Conservation (phyloP, 2,329 filamentous ascomycete genomes). For the Exophiala bonariae region DNA sequence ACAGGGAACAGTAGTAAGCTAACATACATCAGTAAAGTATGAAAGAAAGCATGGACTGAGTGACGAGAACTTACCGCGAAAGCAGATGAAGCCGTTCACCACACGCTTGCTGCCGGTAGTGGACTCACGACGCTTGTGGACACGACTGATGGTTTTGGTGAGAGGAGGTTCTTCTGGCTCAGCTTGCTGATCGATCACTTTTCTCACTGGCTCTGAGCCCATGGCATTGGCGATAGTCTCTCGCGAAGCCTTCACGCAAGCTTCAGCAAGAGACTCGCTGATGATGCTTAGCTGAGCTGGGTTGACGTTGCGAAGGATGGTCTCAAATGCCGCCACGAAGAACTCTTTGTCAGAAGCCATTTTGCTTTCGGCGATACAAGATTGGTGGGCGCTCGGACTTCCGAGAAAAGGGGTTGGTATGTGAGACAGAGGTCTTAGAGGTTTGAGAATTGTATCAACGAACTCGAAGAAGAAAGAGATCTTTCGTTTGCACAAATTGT, state of each 20-base stretch:
- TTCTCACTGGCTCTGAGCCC: neutral
- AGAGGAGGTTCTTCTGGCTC: too few relatives aligned
- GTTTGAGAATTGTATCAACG: neutral
- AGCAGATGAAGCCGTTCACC: slow-evolving; percentile 41
- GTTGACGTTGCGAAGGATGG: slow-evolving; percentile 5
- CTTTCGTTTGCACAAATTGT: too few relatives aligned
- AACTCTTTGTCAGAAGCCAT: slow-evolving; percentile 5
- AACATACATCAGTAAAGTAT: neutral
- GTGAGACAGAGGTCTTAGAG: slow-evolving; percentile 6
- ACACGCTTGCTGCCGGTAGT: slow-evolving; percentile 29
- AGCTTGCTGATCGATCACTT: too few relatives aligned
- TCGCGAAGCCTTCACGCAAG: neutral
- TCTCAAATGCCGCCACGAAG: slow-evolving; percentile 1
- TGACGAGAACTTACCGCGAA: slow-evolving; percentile 37
- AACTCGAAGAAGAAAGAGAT: neutral
- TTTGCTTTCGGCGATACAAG: slow-evolving; percentile 1
- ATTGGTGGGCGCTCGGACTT: slow-evolving; percentile 4
- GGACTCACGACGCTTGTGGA: neutral
- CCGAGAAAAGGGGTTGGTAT: slow-evolving; percentile 11
- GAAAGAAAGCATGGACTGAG: too few relatives aligned
- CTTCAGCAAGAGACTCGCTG: neutral
- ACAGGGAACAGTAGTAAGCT: slow-evolving; percentile 51
- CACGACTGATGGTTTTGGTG: neutral
- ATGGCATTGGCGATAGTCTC: neutral
- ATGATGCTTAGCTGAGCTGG: slow-evolving; percentile 9